Evolutionary conservation across 2,329 filamentous ascomycete genomes (phyloP), one percentile per base, ranked within the genome.

Genomic region (Myriosclerotinia scirpicola): DNA sequence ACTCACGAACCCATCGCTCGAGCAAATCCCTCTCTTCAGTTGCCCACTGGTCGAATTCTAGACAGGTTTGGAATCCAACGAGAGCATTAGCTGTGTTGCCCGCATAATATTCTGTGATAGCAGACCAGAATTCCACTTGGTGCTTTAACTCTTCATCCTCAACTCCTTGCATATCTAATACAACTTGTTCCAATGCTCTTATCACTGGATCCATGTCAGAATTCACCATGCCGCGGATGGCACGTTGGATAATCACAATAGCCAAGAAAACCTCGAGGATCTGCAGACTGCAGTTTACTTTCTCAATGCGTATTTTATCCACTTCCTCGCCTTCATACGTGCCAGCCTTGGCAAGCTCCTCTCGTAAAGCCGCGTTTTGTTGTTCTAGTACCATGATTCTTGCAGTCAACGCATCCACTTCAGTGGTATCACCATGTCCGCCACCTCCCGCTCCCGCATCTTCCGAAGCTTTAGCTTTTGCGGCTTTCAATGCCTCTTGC

Each of bases 231-330:
- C 64, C 64, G 5, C 26, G 15, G 15, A 48, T 8, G 15, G 64
- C 64, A 38, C 64, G 64, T 11, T 54, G 56, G 12, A 53, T 20
- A 42, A 63, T 40, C 56, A 63, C 48, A 26, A 54, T 36, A 6
- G 20, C 22, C 61, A 64, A 22, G 7, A 36, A 26, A 11, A 64
- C 46, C 20, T 64, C 17, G 26, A 64, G 3, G 26, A 17, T 17
- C 9, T 64, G 12, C 20, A 44, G 14, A 46, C 34, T 48, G 30
- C 44, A 11, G 12, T 38, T 14, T 22, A 30, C 44, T 38, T 26
- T 46, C 3, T 22, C 17, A 22, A 8, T 8, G 20, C 3, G 15
- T 1, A 60, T 36, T 38, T 26, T 14, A 22, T 3, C 1, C 4
- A 9, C 20, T 17, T 11, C 44, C 20, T 17, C 34, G 7, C 8